phyloP scores from a whole-genome alignment of 345 rosid species.

The Brassica carinata region DNA sequence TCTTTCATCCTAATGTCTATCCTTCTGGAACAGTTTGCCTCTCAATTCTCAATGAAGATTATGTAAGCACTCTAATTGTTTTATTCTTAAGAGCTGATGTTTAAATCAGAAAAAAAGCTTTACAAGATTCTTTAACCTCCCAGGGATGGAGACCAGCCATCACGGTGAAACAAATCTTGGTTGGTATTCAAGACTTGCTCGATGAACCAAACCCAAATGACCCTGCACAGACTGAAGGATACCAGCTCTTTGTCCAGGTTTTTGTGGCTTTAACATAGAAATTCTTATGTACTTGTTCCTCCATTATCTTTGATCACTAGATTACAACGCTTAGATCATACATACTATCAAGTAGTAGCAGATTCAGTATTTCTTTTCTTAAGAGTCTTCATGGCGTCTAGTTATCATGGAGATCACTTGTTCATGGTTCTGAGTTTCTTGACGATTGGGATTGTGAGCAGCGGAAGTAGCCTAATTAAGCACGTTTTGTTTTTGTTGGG shows the following conservation, averaged over 20 bases:
- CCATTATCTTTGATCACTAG: background rate
- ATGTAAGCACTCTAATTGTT: background rate
- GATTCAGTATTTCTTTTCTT: background rate
- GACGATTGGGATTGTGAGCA: background rate
- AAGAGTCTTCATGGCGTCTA: background rate
- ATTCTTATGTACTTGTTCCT: background rate
- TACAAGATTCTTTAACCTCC: background rate
- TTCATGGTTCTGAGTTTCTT: background rate
- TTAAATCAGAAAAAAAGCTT: background rate
- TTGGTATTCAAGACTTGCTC: conserved; percentile 26
- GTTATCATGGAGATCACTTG: background rate
- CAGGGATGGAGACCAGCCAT: conserved; percentile 29
- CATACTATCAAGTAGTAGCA: background rate
- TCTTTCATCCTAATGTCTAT: conserved; percentile 28
- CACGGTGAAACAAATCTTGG: conserved; percentile 24
- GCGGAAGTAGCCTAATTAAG: background rate
- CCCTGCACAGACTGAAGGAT: conserved; percentile 23
- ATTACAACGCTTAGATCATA: background rate
- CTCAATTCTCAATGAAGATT: conserved; percentile 21
- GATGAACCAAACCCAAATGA: conserved; percentile 30
- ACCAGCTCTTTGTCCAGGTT: conserved; percentile 27
- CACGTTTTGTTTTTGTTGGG: background rate
- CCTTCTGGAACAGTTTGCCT: conserved; percentile 28
- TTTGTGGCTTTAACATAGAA: background rate
- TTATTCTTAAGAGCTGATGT: background rate